Base-by-base conservation (phyloP, 1,139 yeast genomes). In the Debaryomyces fabryi region DNA sequence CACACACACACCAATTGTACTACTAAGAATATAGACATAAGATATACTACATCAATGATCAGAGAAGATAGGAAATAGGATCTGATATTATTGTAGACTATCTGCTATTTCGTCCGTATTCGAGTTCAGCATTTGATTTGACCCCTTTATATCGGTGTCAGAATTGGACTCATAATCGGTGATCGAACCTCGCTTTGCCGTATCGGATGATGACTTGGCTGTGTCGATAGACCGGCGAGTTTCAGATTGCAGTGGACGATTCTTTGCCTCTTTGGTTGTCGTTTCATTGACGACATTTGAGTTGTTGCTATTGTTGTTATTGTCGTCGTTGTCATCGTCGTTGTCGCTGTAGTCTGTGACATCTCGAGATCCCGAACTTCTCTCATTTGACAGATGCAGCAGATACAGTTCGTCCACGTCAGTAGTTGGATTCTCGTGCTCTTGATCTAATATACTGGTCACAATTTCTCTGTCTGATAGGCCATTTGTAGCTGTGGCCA, bases 401-500 rank as follows among this genome's bases (percentile, higher is more conserved):
- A 27, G 30, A 34, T 15, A 15, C 30, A 27, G 30, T 10, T 34
- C 39, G 13, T 34, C 39, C 6, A 25, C 39, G 8, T 34, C 39
- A 13, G 43, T 40, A 2, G 36, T 13, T n/a, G 43, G 13, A 3
- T 30, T 4, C 4, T 40, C 36, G 34, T 27, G 15, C 18, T 29
- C 29, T 6, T n/a, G 33, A 7, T 18, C 5, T 15, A 39, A 7
- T 9, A 30, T 18, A 16, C 29, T 20, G 6, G 43, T 21, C 24
- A 40, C 43, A 18, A 40, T 40, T 2, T 40, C 37, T 40, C 43
- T 12, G 24, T 42, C 45, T 9, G 45, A 42, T 16, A 34, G 33
- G 8, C n/a, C 23, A 3, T 13, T 27, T 4, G 29, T 33, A 15
- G 18, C 45, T 7, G 34, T 4, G 5, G 32, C 13, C 5, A 38